Evolutionary conservation across 179 eudicot species (phyloP).

Genomic region (Vitellaria paradoxa): DNA sequence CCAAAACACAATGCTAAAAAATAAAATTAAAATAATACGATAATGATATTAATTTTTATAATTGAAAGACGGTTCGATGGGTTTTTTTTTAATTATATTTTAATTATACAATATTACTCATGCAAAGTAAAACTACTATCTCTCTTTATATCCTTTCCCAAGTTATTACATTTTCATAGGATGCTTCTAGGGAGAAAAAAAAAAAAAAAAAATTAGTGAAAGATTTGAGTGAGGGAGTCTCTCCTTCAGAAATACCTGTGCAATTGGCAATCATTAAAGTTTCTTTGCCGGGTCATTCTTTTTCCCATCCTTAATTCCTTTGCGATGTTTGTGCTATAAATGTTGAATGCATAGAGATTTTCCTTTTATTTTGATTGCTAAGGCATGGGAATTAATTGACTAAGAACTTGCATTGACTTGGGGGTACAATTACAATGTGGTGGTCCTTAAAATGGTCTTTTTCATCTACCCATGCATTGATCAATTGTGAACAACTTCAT

Average conservation of each 20-base stretch:
- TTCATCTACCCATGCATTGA: not conserved
- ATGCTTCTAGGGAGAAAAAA: not conserved
- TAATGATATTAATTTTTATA: too few relatives aligned
- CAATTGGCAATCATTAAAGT: conserved; percentile 15
- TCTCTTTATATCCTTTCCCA: too few relatives aligned
- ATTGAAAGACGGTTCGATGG: too few relatives aligned
- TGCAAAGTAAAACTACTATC: too few relatives aligned
- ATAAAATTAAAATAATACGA: too few relatives aligned
- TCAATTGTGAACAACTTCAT: conserved; percentile 5
- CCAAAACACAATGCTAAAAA: too few relatives aligned
- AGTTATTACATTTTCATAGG: too few relatives aligned
- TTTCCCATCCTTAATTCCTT: not conserved
- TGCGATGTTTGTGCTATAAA: conserved; percentile 1
- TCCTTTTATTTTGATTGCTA: not conserved
- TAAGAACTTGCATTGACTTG: conserved; percentile 13
- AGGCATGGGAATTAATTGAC: not conserved
- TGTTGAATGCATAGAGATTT: not conserved
- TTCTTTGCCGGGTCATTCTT: conserved; percentile 6
- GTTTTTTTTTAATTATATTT: too few relatives aligned
- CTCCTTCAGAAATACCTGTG: not conserved
- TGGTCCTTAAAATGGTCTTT: not conserved
- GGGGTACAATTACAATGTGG: not conserved
- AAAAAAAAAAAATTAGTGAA: too few relatives aligned
- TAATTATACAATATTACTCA: too few relatives aligned
- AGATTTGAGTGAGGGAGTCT: too few relatives aligned